phyloP scores from a whole-genome alignment of 306 rosid genomes.

The Quercus gilva region DNA sequence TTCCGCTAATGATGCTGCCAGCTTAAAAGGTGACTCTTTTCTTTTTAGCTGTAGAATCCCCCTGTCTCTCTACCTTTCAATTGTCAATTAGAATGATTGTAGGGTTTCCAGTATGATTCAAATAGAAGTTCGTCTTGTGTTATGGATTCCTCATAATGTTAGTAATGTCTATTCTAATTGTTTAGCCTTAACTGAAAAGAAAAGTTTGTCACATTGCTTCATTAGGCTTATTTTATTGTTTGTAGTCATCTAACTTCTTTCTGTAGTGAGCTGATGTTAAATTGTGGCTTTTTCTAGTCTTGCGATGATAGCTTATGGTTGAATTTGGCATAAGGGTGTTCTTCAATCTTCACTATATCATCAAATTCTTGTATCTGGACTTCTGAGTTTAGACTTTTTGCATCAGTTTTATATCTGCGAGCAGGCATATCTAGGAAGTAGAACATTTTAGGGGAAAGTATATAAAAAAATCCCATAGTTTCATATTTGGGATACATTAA shows the following conservation, averaged over 20 bases:
- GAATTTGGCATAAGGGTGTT: background rate
- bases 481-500: too few relatives aligned
- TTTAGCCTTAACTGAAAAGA: background rate
- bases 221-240: background rate
- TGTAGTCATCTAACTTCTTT: background rate
- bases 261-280: background rate
- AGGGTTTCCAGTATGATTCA: background rate
- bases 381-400: background rate
- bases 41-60: constrained; percentile 1
- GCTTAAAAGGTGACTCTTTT: constrained; percentile 67
- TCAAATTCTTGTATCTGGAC: background rate
- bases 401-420: background rate
- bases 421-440: background rate
- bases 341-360: background rate
- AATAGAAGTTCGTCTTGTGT: background rate
- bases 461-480: too few relatives aligned
- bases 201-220: background rate
- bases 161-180: background rate
- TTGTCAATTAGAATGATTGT: background rate
- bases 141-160: background rate
- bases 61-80: background rate
- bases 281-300: background rate
- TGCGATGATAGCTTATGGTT: background rate
- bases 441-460: background rate
- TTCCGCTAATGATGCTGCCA: constrained; percentile 75